phyloP scores from a whole-genome alignment of 768 basidiomycete genomes.

The Pulveroboletus sp. region DNA sequence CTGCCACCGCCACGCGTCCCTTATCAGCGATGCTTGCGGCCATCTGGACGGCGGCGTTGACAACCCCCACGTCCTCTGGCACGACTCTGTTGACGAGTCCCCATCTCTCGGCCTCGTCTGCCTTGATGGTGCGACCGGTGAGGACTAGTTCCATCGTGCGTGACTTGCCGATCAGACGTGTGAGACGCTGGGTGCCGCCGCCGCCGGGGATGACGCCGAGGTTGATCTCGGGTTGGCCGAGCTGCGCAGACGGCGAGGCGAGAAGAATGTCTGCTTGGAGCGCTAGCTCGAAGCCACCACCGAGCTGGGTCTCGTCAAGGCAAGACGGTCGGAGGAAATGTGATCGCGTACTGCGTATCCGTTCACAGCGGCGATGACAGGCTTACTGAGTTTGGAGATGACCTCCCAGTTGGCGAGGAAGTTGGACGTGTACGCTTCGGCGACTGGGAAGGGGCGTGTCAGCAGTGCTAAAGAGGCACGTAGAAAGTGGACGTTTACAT shows the following conservation, averaged over 20 bases:
- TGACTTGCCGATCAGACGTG: constrained; percentile 83
- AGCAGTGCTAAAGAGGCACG: background rate
- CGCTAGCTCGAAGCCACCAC: constrained; percentile 95
- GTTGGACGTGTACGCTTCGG: constrained; percentile 82
- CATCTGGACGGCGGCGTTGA: constrained; percentile 81
- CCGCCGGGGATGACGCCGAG: constrained; percentile 93
- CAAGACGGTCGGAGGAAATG: background rate
- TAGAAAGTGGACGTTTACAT: constrained; percentile 47
- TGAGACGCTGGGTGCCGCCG: constrained; percentile 90
- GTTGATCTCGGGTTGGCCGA: constrained; percentile 96
- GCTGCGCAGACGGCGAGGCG: constrained; percentile 83
- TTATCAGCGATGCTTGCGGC: constrained; percentile 78
- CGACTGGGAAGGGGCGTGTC: constrained; percentile 41
- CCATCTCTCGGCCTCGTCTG: constrained; percentile 81
- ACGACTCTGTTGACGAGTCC: constrained; percentile 85
- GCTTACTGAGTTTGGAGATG: constrained; percentile 75
- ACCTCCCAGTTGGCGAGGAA: constrained; percentile 85
- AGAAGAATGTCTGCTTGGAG: constrained; percentile 96
- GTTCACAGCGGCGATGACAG: constrained; percentile 93
- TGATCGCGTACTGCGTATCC: constrained; percentile 75
- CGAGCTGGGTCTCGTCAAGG: constrained; percentile 56
- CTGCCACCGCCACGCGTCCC: constrained; percentile 77
- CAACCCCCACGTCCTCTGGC: constrained; percentile 72
- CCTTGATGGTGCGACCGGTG: constrained; percentile 78
- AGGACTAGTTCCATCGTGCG: constrained; percentile 92